These are phyloP conservation scores for Onygenales sp. DNA, from an alignment of 2,329 filamentous ascomycete species.

Conservation along the genomic window DNA sequence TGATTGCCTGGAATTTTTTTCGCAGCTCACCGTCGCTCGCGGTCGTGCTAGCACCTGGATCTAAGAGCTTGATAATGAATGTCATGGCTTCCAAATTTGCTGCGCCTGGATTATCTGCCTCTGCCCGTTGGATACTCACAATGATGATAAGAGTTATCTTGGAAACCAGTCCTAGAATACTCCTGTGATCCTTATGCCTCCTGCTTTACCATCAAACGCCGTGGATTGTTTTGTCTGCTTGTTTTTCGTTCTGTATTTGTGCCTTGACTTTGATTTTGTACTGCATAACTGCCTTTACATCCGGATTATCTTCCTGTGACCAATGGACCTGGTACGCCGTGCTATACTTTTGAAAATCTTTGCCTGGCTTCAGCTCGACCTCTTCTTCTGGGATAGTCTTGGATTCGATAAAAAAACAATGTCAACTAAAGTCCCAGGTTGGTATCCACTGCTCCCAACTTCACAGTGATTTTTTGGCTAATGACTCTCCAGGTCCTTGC, in stretches of 20 bases:
- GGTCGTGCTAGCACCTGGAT: constrained; percentile 3
- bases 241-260: background rate
- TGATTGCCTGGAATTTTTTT: background rate
- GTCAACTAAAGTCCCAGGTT: background rate
- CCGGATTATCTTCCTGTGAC: background rate
- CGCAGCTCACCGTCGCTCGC: constrained; percentile 3
- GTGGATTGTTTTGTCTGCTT: background rate
- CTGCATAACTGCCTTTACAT: background rate
- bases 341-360: background rate
- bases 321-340: background rate
- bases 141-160: background rate
- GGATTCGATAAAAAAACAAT: background rate
- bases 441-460: background rate
- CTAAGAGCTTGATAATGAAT: constrained; percentile 2
- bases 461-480: background rate
- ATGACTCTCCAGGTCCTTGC: background rate
- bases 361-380: background rate
- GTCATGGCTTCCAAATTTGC: background rate
- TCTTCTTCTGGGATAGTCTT: background rate
- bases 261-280: background rate
- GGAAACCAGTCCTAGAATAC: background rate
- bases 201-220: background rate
- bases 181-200: background rate
- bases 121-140: background rate
- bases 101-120: background rate